Evolutionary conservation across 257 asterid genomes (phyloP).

Genomic region (Fraxinus pennsylvanica): DNA sequence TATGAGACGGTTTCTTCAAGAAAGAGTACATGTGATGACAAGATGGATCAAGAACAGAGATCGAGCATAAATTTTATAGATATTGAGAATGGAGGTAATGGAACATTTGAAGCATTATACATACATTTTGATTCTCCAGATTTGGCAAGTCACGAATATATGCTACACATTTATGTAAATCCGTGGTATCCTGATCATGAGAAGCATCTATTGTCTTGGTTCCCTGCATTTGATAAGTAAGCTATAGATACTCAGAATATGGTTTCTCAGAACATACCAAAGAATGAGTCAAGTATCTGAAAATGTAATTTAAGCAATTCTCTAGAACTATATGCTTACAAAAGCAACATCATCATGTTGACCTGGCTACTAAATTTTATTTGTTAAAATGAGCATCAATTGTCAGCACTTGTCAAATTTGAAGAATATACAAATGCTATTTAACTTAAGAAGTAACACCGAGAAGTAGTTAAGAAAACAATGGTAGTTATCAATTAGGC

Average conservation of each 20-base stretch:
- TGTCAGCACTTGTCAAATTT: neutral
- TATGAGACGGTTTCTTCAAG: neutral
- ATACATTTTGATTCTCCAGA: slow-evolving; percentile 55
- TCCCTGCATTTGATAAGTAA: slow-evolving; percentile 60
- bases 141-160: slow-evolving; percentile 52
- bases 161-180: slow-evolving; percentile 80
- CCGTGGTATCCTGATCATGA: slow-evolving; percentile 87
- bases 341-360: neutral
- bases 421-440: neutral
- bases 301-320: neutral
- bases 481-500: neutral
- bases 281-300: neutral
- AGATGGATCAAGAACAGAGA: slow-evolving; percentile 1
- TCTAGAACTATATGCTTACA: neutral
- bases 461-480: neutral
- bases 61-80: neutral
- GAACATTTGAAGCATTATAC: slow-evolving; percentile 26
- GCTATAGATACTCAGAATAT: slow-evolving; percentile 15
- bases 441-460: neutral
- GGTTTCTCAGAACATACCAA: slow-evolving; percentile 12
- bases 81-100: slow-evolving; percentile 2
- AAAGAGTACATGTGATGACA: neutral
- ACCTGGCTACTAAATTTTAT: neutral
- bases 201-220: slow-evolving; percentile 71
- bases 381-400: neutral